Percentiles rank a stretch among this genome's conserved stretches.
Conservation (phyloP, 2,329 filamentous ascomycete species). For the Hymenoscyphus scutula region DNA sequence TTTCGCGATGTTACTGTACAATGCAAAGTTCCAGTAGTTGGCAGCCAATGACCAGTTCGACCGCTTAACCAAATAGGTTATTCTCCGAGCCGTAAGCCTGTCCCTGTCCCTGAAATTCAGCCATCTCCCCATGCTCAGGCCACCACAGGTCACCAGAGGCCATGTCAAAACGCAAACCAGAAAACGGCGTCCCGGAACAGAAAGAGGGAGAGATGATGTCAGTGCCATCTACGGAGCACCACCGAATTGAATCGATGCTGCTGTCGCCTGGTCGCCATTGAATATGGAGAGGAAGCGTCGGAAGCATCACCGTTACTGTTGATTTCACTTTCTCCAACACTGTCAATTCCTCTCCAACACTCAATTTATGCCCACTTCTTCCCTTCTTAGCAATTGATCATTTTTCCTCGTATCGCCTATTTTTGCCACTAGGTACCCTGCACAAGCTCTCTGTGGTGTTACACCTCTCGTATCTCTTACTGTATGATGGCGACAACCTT, state of each 20-base stretch:
- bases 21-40: background rate
- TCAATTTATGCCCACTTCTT: background rate
- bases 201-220: background rate
- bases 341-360: background rate
- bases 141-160: too few relatives aligned
- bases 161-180: too few relatives aligned
- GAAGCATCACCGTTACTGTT: background rate
- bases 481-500: slow-evolving; percentile 11
- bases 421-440: background rate
- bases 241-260: background rate
- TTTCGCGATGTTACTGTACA: too few relatives aligned
- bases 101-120: background rate
- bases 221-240: background rate
- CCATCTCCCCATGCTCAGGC: background rate
- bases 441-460: background rate
- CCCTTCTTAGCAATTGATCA: background rate
- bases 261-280: background rate
- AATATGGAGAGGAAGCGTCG: background rate
- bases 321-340: background rate
- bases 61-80: background rate
- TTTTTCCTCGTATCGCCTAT: background rate
- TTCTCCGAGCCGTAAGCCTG: background rate
- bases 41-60: background rate
- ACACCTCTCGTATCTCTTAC: background rate
- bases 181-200: background rate